A percentile compares a stretch with the other conserved stretches of the same genome.
These are phyloP conservation scores for Lumnitzera littorea DNA, from an alignment of 345 rosid genomes.

Conservation along the genomic window DNA sequence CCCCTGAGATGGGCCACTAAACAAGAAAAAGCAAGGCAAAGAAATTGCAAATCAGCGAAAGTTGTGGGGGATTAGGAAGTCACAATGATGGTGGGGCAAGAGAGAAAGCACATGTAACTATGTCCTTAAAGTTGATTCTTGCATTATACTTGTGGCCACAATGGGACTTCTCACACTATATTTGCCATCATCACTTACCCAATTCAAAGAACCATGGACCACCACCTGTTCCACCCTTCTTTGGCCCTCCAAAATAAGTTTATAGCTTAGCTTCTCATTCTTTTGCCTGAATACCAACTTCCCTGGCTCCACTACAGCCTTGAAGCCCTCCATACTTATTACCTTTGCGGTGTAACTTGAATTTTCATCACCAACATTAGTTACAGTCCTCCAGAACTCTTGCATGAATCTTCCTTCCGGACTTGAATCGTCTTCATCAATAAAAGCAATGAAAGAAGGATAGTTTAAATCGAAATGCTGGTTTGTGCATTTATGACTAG, in stretches of 20 bases:
- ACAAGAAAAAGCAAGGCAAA: no score
- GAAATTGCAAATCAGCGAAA: no score
- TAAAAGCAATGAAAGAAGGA: conserved; percentile 47
- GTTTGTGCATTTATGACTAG: conserved; percentile 18
- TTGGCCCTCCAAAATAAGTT: conserved; percentile 42
- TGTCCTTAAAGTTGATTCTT: conserved; percentile 11
- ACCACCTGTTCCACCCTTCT: conserved; percentile 24
- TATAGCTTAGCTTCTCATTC: conserved; percentile 43
- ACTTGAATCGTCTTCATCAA: conserved; percentile 10
- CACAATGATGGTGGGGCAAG: neutral
- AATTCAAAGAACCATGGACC: conserved; percentile 39
- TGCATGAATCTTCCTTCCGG: conserved; percentile 11
- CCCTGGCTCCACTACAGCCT: conserved; percentile 44
- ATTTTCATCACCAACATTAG: conserved; percentile 40
- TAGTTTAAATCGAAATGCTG: conserved; percentile 43
- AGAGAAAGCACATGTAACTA: neutral
- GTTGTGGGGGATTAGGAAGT: no score
- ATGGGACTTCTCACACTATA: conserved; percentile 45
- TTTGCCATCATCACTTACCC: conserved; percentile 47
- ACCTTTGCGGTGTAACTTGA: conserved; percentile 34
- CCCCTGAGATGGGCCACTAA: no score
- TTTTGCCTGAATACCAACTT: conserved; percentile 35
- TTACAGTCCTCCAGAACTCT: conserved; percentile 35
- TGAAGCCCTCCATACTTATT: conserved; percentile 35
- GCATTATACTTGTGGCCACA: conserved; percentile 31